Percentiles rank a stretch among this genome's conserved stretches.
These are phyloP conservation scores for Pestalotiopsis sp. DNA, from an alignment of 2,329 filamentous ascomycete genomes.

Conservation along the genomic window DNA sequence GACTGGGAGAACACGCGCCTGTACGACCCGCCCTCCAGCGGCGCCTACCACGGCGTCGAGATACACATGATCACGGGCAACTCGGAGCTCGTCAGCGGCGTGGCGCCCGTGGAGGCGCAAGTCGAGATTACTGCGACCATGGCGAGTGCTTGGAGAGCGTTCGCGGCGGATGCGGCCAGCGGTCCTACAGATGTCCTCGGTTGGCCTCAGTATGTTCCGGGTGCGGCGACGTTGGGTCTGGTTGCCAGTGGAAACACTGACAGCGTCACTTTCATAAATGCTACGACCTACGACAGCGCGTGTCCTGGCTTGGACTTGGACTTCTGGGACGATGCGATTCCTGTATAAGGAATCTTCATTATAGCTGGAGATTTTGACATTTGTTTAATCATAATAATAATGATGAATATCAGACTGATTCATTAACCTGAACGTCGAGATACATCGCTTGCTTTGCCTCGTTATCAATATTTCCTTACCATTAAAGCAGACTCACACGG, in stretches of 20 bases:
- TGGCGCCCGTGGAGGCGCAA: not conserved
- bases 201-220: not conserved
- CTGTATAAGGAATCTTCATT: not conserved
- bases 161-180: slow-evolving; percentile 2
- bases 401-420: too few relatives aligned
- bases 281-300: not conserved
- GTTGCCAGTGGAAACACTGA: not conserved
- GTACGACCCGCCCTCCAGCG: slow-evolving; percentile 12
- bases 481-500: too few relatives aligned
- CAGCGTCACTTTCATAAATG: not conserved
- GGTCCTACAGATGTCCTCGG: not conserved
- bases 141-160: not conserved
- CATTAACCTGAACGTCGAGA: too few relatives aligned
- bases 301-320: not conserved
- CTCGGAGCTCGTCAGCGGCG: slow-evolving; percentile 12
- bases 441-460: too few relatives aligned
- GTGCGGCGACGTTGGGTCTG: not conserved
- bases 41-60: slow-evolving; percentile 14
- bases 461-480: too few relatives aligned
- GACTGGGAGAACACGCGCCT: slow-evolving; percentile 14
- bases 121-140: not conserved
- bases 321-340: slow-evolving; percentile 5
- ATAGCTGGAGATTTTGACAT: not conserved
- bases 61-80: slow-evolving; percentile 14
- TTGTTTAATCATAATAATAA: too few relatives aligned